A percentile compares a stretch with the other conserved stretches of the same genome.
Evolutionary conservation across 129 eudicot species (phyloP).

Genomic region (Smallanthus sonchifolius): DNA sequence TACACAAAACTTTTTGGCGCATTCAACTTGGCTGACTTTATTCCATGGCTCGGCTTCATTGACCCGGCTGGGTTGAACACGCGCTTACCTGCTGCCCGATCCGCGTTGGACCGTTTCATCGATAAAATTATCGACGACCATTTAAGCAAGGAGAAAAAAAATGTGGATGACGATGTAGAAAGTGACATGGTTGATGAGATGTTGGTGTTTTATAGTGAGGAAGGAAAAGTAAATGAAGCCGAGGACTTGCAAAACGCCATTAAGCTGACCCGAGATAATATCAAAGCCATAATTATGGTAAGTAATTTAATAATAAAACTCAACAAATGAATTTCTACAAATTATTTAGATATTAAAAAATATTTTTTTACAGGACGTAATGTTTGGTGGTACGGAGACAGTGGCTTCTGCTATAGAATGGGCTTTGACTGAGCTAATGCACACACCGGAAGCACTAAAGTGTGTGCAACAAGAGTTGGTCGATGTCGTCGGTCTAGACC

Average conservation of each 20-base stretch:
- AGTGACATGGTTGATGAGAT: slow-evolving; percentile 87
- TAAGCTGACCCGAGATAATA: slow-evolving; percentile 55
- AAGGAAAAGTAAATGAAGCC: slow-evolving; percentile 40
- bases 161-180: slow-evolving; percentile 14
- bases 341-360: not conserved
- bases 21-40: slow-evolving; percentile 73
- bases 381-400: slow-evolving; percentile 41
- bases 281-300: slow-evolving; percentile 39
- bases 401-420: slow-evolving; percentile 38
- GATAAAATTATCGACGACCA: slow-evolving; percentile 80
- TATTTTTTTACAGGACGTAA: slow-evolving; percentile 23
- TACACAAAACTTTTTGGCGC: slow-evolving; percentile 87
- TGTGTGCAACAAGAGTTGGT: slow-evolving; percentile 27
- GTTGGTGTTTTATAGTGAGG: slow-evolving; percentile 60
- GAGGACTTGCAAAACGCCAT: slow-evolving; percentile 63
- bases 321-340: no score
- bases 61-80: slow-evolving; percentile 71
- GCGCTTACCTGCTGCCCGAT: slow-evolving; percentile 59
- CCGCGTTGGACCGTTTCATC: slow-evolving; percentile 67
- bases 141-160: slow-evolving; percentile 35
- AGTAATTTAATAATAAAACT: not conserved
- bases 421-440: slow-evolving; percentile 37
- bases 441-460: slow-evolving; percentile 23
- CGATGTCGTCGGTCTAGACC: slow-evolving; percentile 28
- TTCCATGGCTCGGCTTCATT: slow-evolving; percentile 59